Evolutionary conservation across 2,329 filamentous ascomycete genomes (phyloP).

Genomic region (Colletotrichum agaves): DNA sequence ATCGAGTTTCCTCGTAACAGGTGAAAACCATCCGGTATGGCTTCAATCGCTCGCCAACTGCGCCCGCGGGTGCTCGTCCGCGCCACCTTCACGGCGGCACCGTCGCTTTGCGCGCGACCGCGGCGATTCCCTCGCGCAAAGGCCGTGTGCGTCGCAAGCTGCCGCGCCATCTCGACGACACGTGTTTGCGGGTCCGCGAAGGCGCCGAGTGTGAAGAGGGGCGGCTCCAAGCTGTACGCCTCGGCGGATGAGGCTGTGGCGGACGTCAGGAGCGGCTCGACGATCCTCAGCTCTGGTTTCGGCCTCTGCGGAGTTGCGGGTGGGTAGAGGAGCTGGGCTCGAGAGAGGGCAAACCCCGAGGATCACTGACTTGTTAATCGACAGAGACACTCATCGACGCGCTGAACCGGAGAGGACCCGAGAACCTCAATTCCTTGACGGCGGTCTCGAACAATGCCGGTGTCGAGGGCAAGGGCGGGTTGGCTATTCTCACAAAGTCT

Average conservation of each 20-base stretch:
- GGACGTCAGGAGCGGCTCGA: conserved; percentile 76
- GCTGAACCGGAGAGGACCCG: conserved; percentile 68
- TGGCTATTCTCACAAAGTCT: conserved; percentile 74
- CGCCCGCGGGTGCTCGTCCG: conserved; percentile 32
- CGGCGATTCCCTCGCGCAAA: conserved; percentile 31
- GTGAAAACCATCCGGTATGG: conserved; percentile 1
- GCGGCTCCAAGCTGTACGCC: conserved; percentile 59
- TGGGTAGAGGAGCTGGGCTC: conserved; percentile 45
- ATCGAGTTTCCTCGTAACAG: not conserved
- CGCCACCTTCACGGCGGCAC: conserved; percentile 11
- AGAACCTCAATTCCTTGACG: conserved; percentile 74
- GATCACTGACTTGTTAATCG: not conserved
- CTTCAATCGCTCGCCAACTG: conserved; percentile 27
- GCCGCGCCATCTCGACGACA: conserved; percentile 28
- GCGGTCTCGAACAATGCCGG: conserved; percentile 87
- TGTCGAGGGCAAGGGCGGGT: conserved; percentile 72
- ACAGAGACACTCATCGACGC: conserved; percentile 77
- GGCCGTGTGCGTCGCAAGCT: conserved; percentile 7
- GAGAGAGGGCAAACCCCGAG: not conserved
- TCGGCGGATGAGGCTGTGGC: conserved; percentile 75
- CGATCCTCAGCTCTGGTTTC: conserved; percentile 81
- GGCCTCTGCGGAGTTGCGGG: conserved; percentile 83
- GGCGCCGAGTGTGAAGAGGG: conserved; percentile 40
- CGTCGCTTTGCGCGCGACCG: conserved; percentile 22
- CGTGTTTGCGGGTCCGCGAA: conserved; percentile 18